Evolutionary conservation across 139 green algal species (phyloP).

Genomic region (Coelastrella sp.): DNA sequence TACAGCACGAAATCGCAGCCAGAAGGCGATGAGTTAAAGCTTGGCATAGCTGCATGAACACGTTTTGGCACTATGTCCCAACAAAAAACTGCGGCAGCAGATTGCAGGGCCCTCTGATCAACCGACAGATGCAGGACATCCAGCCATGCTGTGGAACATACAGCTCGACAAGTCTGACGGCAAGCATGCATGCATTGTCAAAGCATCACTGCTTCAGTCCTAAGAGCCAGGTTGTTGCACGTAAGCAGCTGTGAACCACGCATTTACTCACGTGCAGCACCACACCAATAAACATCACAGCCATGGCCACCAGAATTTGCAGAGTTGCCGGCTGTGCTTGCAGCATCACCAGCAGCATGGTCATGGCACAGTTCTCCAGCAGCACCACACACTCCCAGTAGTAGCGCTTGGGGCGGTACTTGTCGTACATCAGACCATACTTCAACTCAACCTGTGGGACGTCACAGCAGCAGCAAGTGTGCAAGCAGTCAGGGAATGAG

Average conservation of each 20-base stretch:
- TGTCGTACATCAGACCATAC: conserved; percentile 48
- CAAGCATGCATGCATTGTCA: too few relatives aligned
- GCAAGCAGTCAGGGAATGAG: background rate
- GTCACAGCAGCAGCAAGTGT: background rate
- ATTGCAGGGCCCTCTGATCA: too few relatives aligned
- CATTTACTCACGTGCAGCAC: conserved; percentile 30
- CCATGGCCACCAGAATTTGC: conserved; percentile 45
- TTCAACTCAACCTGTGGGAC: conserved; percentile 40
- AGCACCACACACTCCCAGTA: conserved; percentile 48
- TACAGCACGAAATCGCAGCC: background rate
- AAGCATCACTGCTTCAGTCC: background rate
- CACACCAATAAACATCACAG: conserved; percentile 30
- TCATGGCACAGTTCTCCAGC: conserved; percentile 36
- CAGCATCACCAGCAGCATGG: conserved; percentile 49
- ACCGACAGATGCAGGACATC: too few relatives aligned
- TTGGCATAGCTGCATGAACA: background rate
- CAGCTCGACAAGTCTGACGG: too few relatives aligned
- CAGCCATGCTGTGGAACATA: too few relatives aligned
- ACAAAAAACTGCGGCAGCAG: too few relatives aligned
- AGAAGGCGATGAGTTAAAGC: background rate
- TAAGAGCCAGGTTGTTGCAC: background rate
- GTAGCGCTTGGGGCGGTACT: conserved; percentile 38
- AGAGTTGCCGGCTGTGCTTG: background rate
- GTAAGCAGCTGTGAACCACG: background rate
- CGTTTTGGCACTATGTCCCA: too few relatives aligned